phyloP scores from a whole-genome alignment of 768 basidiomycete genomes.

The Kwoniella europaea region DNA sequence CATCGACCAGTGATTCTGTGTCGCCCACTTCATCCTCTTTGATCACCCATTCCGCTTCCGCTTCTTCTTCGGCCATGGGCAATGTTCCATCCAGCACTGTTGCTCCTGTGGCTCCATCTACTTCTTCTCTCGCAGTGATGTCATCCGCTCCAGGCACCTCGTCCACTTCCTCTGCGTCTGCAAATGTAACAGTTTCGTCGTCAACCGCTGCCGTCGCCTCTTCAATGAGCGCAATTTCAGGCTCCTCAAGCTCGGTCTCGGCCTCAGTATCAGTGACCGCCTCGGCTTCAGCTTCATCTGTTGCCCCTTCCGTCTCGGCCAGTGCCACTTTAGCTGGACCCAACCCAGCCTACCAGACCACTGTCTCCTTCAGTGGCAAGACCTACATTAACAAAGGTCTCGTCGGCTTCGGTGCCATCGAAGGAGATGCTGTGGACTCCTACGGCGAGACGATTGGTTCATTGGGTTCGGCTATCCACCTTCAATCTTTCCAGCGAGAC shows the following conservation, averaged over 20 bases:
- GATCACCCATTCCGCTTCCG: neutral
- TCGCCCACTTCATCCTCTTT: neutral
- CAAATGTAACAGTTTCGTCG: neutral
- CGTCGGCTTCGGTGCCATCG: slow-evolving; percentile 42
- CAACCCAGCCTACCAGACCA: slow-evolving; percentile 31
- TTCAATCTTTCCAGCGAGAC: slow-evolving; percentile 58
- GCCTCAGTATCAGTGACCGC: neutral
- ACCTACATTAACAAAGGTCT: slow-evolving; percentile 49
- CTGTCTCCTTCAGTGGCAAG: slow-evolving; percentile 31
- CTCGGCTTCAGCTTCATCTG: neutral
- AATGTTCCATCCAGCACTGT: neutral
- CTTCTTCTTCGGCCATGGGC: neutral
- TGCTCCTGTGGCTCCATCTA: neutral
- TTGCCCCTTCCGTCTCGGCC: neutral
- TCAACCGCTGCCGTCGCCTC: neutral
- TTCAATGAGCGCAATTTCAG: neutral
- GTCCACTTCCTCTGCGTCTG: slow-evolving; percentile 1
- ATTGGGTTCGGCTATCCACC: slow-evolving; percentile 68
- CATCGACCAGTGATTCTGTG: neutral
- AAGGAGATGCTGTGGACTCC: slow-evolving; percentile 32
- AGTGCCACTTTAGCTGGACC: slow-evolving; percentile 22
- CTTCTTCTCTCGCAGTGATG: neutral
- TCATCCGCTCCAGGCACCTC: neutral
- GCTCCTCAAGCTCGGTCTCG: slow-evolving; percentile 1
- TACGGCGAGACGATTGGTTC: slow-evolving; percentile 61